phyloP scores from a whole-genome alignment of 2,329 filamentous ascomycete species.

The Teratosphaeria nubilosa region DNA sequence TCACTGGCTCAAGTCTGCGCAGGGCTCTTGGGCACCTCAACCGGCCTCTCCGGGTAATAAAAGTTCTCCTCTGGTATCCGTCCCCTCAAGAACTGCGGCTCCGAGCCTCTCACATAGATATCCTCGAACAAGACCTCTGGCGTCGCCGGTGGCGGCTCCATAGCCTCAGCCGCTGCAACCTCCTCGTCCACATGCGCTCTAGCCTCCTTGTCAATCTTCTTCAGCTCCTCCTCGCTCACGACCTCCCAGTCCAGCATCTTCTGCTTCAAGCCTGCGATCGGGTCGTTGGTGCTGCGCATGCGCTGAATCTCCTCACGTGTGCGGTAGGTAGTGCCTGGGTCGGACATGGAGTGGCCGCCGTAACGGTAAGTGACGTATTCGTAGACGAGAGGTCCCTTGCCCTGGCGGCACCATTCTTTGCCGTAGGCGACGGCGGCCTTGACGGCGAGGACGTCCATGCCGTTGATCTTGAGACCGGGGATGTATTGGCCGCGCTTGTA shows the following conservation, averaged over 20 bases:
- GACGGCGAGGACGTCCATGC: constrained; percentile 97
- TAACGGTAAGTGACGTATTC: constrained; percentile 99
- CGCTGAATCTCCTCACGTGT: constrained; percentile 99
- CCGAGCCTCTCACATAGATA: constrained; percentile 81
- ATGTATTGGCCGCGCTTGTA: constrained; percentile 99
- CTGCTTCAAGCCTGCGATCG: constrained; percentile 95
- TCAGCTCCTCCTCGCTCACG: constrained; percentile 86
- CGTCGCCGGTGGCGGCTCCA: constrained; percentile 68
- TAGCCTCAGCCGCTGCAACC: constrained; percentile 81
- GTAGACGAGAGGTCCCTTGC: constrained; percentile 88
- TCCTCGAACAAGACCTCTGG: constrained; percentile 87
- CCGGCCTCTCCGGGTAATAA: constrained; percentile 46
- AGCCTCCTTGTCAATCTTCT: constrained; percentile 89
- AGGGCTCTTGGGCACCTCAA: constrained; percentile 20
- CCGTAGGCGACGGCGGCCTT: constrained; percentile 93
- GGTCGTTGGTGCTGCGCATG: constrained; percentile 98
- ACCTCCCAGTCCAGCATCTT: constrained; percentile 96
- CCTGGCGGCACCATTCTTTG: constrained; percentile 72
- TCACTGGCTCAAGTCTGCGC: constrained; percentile 15
- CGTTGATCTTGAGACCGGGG: constrained; percentile 97
- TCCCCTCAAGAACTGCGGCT: constrained; percentile 81
- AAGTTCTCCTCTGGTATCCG: constrained; percentile 86
- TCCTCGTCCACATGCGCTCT: constrained; percentile 77
- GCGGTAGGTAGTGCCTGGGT: constrained; percentile 95
- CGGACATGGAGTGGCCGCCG: constrained; percentile 99